A percentile compares a stretch with the other conserved stretches of the same genome.
phyloP scores from a whole-genome alignment of 2,329 filamentous ascomycete genomes.

The Colletotrichum godetiae region DNA sequence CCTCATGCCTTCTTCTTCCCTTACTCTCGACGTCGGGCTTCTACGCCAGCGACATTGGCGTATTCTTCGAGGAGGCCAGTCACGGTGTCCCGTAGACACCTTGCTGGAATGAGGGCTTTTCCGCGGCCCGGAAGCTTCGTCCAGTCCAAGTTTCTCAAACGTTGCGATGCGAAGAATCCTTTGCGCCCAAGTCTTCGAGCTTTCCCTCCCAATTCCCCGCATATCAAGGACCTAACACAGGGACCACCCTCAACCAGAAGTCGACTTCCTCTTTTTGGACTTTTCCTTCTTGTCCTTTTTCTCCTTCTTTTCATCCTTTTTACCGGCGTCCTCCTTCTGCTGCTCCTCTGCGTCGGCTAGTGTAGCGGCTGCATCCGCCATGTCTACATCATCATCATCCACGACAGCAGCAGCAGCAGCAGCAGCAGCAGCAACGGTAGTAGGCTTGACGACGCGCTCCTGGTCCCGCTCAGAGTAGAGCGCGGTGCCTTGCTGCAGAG shows the following conservation, averaged over 20 bases:
- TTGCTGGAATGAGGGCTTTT: no score
- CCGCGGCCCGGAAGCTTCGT: not conserved
- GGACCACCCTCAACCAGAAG: not conserved
- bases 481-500: slow-evolving; percentile 74
- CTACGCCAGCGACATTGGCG: no score
- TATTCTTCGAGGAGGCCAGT: no score
- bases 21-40: no score
- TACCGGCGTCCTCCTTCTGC: not conserved
- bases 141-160: not conserved
- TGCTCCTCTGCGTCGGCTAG: not conserved
- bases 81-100: no score
- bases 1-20: no score
- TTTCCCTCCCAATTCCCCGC: not conserved
- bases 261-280: slow-evolving; percentile 16
- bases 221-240: not conserved
- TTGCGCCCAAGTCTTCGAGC: no score
- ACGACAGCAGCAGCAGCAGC: slow-evolving; percentile 2
- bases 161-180: not conserved
- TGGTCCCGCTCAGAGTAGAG: slow-evolving; percentile 67
- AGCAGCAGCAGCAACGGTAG: not conserved
- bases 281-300: slow-evolving; percentile 23
- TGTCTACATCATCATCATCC: slow-evolving; percentile 12
- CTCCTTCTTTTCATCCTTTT: slow-evolving; percentile 12
- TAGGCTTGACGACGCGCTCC: slow-evolving; percentile 36
- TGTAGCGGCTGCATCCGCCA: not conserved